Base-by-base conservation (phyloP, 176 grass and related monocot genomes). In the Oropetium thomaeum region DNA sequence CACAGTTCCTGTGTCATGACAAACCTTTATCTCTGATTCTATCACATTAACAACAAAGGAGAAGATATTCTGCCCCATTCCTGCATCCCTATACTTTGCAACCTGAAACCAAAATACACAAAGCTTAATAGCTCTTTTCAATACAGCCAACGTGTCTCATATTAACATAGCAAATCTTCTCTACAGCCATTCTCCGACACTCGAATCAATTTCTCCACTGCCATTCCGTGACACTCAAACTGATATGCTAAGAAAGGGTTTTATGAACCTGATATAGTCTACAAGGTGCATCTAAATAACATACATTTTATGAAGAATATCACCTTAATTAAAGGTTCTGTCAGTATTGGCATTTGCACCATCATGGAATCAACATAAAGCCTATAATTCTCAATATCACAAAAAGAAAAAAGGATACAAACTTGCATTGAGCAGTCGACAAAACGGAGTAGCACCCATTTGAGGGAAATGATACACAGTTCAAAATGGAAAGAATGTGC, bases 1-100 rank as follows among this genome's bases (percentile, higher is more conserved):
- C 11, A 94, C 71, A 22, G 77, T 92, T 77, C 78, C 91, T 9
- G 96, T 92, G 11, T 98, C 91, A 84, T 94, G 91, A 89, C 96
- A 98, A 38, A 14, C 76, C 61, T 98, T 94, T 14, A 98, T 86
- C 40, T 86, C 81, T 37, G 89, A 83, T 75, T 94, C 89, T 49
- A 94, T 86, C 49, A 98, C 84, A 65, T 76, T 92, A 67, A 84
- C 69, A 42, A 94, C 78, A 82, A 98, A 98, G 2, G 41, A 81
- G 74, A 88, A 90, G 23, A 89, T 71, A 83, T 65, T 81, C 81
- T 84, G 62, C 27, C 34, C 76, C 27, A 22, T 64, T 76, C 72
- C 81, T 29, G 76, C 82, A 73, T 81, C 62, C 73, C 84, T 86
- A 62, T 71, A 97, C 65, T 85, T 93, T 62, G 74, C 75, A 81